A percentile compares a stretch with the other conserved stretches of the same genome.
Evolutionary conservation across 192 early-diverging fungal species (phyloP).

Genomic region (Entophlyctis luteolus): DNA sequence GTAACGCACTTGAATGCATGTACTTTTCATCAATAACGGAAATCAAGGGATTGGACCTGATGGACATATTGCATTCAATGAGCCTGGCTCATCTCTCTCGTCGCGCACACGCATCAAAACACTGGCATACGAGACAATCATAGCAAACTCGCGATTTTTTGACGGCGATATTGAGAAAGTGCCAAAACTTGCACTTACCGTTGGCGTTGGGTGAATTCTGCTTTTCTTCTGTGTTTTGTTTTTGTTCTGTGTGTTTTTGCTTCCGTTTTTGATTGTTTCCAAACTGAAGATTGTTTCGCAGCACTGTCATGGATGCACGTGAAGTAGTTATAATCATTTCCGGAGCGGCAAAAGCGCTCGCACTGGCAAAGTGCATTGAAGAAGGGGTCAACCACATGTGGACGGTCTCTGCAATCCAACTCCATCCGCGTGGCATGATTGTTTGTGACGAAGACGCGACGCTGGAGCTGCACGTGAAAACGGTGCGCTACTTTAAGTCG

Average conservation of each 20-base stretch:
- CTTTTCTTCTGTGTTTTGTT: too few relatives aligned
- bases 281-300: constrained; percentile 9
- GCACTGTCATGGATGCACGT: constrained; percentile 82
- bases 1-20: too few relatives aligned
- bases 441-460: constrained; percentile 87
- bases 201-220: constrained; percentile 81
- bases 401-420: constrained; percentile 81
- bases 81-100: constrained; percentile 80
- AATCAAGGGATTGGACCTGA: constrained; percentile 74
- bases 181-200: constrained; percentile 81
- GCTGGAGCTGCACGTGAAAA: constrained; percentile 84
- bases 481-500: constrained; percentile 82
- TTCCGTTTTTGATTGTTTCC: too few relatives aligned
- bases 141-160: constrained; percentile 85
- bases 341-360: constrained; percentile 81
- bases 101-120: constrained; percentile 83
- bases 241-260: too few relatives aligned
- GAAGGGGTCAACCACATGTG: constrained; percentile 87
- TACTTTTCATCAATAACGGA: too few relatives aligned
- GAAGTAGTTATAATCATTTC: constrained; percentile 83
- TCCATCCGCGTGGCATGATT: constrained; percentile 74
- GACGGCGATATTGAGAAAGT: constrained; percentile 77
- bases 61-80: constrained; percentile 90
- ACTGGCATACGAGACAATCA: constrained; percentile 81
- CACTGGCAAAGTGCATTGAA: constrained; percentile 80